Percentiles rank a stretch among this genome's conserved stretches.
Conservation (phyloP, 139 green algal genomes). For the Coelastrella sp. region DNA sequence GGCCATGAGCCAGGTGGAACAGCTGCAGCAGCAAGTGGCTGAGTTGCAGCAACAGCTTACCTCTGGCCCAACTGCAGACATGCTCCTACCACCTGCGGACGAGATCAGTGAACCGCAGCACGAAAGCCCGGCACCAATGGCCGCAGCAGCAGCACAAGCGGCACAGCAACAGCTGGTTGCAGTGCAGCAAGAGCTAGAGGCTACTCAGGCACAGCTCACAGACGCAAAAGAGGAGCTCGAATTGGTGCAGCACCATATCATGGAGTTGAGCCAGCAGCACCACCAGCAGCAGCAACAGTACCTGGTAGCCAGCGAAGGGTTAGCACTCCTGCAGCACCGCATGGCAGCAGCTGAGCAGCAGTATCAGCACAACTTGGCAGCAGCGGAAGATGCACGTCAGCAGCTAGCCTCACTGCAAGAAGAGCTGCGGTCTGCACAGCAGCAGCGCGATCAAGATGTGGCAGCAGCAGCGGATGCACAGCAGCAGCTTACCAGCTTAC, state of each 20-base stretch:
- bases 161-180: conserved; percentile 9
- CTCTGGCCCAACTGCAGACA: neutral
- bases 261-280: neutral
- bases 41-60: neutral
- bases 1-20: neutral
- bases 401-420: neutral
- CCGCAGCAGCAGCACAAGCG: neutral
- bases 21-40: neutral
- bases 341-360: neutral
- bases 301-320: neutral
- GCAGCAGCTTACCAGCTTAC: neutral
- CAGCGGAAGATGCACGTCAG: neutral
- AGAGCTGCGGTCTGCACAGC: neutral
- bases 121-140: neutral
- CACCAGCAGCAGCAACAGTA: conserved; percentile 11
- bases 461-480: neutral
- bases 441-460: neutral
- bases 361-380: neutral
- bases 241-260: neutral
- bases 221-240: neutral
- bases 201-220: neutral
- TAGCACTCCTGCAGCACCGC: neutral
- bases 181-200: conserved; percentile 1
- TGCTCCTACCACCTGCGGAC: neutral
- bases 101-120: neutral